These are phyloP conservation scores for Cladosporium velox DNA, from an alignment of 2,329 filamentous ascomycete genomes.

Conservation along the genomic window DNA sequence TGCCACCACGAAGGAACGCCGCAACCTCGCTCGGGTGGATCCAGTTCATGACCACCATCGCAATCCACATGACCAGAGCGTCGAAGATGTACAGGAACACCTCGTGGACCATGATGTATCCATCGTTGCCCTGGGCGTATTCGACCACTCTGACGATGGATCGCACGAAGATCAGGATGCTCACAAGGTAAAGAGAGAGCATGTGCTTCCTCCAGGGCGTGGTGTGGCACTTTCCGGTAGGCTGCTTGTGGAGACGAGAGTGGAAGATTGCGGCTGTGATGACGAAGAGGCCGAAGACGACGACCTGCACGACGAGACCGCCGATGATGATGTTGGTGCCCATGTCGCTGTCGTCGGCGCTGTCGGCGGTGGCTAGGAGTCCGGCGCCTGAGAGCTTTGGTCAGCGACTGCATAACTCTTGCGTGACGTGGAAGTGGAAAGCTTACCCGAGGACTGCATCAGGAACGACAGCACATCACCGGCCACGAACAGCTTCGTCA, in stretches of 20 bases:
- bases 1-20: conserved; percentile 9
- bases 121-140: conserved; percentile 49
- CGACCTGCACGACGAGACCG: conserved; percentile 53
- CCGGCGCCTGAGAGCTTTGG: conserved; percentile 41
- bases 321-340: conserved; percentile 50
- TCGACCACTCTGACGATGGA: conserved; percentile 53
- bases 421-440: too few relatives aligned
- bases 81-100: conserved; percentile 35
- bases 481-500: conserved; percentile 52
- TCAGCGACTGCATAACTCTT: conserved; percentile 15
- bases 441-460: conserved; percentile 39
- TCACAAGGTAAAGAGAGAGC: conserved; percentile 46
- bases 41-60: conserved; percentile 28
- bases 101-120: conserved; percentile 43
- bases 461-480: conserved; percentile 53
- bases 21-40: conserved; percentile 30
- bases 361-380: conserved; percentile 39
- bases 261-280: conserved; percentile 35
- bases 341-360: conserved; percentile 34
- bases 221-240: conserved; percentile 24
- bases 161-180: conserved; percentile 51
- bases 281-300: conserved; percentile 55
- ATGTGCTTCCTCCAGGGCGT: conserved; percentile 45
- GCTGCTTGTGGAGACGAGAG: conserved; percentile 27
- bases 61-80: conserved; percentile 28